Evolutionary conservation across 306 rosid genomes (phyloP).

Genomic region (Gynostemma pentaphyllum): DNA sequence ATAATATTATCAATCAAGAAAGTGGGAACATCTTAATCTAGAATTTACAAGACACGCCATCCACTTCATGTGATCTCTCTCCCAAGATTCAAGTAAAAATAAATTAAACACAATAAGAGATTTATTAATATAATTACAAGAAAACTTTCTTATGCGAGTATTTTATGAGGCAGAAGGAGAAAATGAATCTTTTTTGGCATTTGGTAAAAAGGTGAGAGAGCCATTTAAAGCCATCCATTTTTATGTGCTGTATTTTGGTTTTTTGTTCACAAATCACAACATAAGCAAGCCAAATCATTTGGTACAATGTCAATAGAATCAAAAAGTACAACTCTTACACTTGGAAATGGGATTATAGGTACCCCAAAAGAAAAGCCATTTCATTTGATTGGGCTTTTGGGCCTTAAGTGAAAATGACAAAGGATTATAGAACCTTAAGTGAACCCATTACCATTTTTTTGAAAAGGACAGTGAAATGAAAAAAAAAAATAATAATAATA

Average conservation of each 20-base stretch:
- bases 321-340: conserved; percentile 8
- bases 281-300: neutral
- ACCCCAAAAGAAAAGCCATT: no score
- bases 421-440: neutral
- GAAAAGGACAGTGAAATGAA: neutral
- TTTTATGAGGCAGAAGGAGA: no score
- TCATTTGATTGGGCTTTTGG: neutral
- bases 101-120: no score
- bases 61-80: no score
- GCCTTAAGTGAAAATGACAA: neutral
- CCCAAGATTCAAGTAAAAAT: no score
- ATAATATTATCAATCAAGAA: no score
- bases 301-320: neutral
- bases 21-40: no score
- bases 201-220: conserved; percentile 1
- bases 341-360: conserved; percentile 7
- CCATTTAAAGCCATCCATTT: neutral
- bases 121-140: no score
- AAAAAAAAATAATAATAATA: no score
- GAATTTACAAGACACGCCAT: no score
- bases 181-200: neutral
- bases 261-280: conserved; percentile 1
- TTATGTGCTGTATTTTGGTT: neutral
- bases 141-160: no score
- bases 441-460: neutral